These are phyloP conservation scores for Diaporthe ampelina DNA, from an alignment of 2,329 filamentous ascomycete species.

Conservation along the genomic window DNA sequence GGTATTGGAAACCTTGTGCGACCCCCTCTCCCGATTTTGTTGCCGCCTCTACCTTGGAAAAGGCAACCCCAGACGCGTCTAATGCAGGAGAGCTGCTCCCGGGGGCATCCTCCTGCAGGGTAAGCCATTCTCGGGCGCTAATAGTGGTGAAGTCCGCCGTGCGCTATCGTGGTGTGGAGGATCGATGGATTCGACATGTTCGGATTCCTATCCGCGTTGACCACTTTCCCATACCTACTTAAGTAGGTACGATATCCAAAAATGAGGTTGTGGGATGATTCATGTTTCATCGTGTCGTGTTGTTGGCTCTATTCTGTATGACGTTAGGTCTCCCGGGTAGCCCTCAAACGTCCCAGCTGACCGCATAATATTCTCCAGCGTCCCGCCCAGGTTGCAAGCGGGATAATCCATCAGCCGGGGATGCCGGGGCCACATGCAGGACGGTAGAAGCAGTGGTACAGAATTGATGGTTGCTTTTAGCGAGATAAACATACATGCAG, in stretches of 20 bases:
- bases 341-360: neutral
- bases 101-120: neutral
- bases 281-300: neutral
- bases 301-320: neutral
- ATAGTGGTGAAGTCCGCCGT: conserved; percentile 2
- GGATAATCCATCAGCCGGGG: neutral
- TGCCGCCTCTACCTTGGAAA: too few species aligned
- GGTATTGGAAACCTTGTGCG: neutral
- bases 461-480: neutral
- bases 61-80: neutral
- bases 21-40: neutral
- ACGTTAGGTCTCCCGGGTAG: neutral
- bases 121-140: neutral
- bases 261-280: neutral
- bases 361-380: neutral
- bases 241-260: neutral
- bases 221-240: neutral
- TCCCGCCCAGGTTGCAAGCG: neutral
- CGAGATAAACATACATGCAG: neutral
- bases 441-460: neutral
- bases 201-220: neutral
- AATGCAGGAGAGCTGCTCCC: conserved; percentile 1
- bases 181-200: neutral
- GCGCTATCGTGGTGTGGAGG: neutral
- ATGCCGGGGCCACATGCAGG: neutral